phyloP scores from a whole-genome alignment of 768 basidiomycete species.

The Leccinellum albellum region DNA sequence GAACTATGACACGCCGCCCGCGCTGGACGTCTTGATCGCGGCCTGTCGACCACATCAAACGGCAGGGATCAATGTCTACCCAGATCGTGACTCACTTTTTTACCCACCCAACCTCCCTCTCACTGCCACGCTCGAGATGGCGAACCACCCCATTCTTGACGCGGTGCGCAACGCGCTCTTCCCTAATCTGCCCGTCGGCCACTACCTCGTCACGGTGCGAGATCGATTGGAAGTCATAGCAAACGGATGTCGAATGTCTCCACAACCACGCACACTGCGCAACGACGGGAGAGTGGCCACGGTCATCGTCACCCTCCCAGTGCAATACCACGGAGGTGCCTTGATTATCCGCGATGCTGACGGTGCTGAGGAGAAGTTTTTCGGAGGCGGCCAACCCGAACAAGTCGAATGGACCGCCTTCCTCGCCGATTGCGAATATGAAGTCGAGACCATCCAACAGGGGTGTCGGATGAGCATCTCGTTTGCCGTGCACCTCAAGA shows the following conservation, averaged over 20 bases:
- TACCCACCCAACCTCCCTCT: slow-evolving; percentile 72
- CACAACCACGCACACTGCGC: slow-evolving; percentile 49
- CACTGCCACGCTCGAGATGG: slow-evolving; percentile 72
- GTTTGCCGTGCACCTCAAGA: slow-evolving; percentile 67
- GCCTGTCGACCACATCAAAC: slow-evolving; percentile 66
- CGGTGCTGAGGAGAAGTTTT: slow-evolving; percentile 58
- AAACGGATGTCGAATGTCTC: slow-evolving; percentile 54
- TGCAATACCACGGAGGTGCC: slow-evolving; percentile 67
- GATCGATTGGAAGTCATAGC: slow-evolving; percentile 70
- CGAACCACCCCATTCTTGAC: slow-evolving; percentile 80
- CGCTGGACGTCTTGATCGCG: slow-evolving; percentile 73
- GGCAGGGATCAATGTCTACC: slow-evolving; percentile 47
- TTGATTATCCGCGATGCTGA: slow-evolving; percentile 55
- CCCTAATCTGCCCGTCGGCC: slow-evolving; percentile 61
- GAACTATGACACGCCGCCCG: slow-evolving; percentile 68
- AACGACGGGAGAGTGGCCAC: slow-evolving; percentile 73
- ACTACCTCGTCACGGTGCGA: slow-evolving; percentile 63
- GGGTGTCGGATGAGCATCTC: slow-evolving; percentile 69
- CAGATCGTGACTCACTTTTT: slow-evolving; percentile 62
- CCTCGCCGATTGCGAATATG: slow-evolving; percentile 69
- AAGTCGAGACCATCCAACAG: slow-evolving; percentile 65
- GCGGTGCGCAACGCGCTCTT: slow-evolving; percentile 71
- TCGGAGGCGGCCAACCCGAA: slow-evolving; percentile 55
- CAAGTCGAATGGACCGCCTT: slow-evolving; percentile 80
- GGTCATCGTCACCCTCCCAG: slow-evolving; percentile 68